Conservation (phyloP, 768 basidiomycete species). For the Holtermanniella nyarrowii region DNA sequence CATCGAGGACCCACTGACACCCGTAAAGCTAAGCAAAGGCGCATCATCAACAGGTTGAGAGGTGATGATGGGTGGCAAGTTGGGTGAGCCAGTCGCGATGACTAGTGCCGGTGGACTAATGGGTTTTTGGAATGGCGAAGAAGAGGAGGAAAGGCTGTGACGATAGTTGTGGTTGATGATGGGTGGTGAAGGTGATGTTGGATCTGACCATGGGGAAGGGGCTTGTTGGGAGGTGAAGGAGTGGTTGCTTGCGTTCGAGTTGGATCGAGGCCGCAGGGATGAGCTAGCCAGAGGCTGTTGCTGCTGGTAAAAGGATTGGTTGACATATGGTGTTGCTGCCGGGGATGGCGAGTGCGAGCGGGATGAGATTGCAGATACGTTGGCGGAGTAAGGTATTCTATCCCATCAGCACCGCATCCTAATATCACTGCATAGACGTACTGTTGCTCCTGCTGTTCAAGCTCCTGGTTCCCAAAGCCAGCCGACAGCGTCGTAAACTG, state of each 20-base stretch:
- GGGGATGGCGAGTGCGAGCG: not conserved
- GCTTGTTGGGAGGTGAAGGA: not conserved
- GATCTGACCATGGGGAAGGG: not conserved
- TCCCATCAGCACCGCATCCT: too few species aligned
- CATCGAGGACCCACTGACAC: too few species aligned
- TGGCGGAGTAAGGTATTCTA: too few species aligned
- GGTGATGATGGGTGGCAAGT: slow-evolving; percentile 27
- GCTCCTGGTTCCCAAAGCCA: not conserved
- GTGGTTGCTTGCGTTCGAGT: not conserved
- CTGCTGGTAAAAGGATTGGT: not conserved
- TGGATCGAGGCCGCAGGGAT: not conserved
- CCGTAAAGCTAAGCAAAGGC: too few species aligned
- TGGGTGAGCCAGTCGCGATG: slow-evolving; percentile 25
- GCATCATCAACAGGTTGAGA: too few species aligned
- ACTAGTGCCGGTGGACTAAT: slow-evolving; percentile 30
- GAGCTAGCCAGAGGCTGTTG: not conserved
- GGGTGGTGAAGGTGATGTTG: not conserved
- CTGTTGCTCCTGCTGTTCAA: not conserved
- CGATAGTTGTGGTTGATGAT: not conserved
- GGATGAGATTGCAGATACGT: too few species aligned
- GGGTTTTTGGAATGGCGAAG: slow-evolving; percentile 26
- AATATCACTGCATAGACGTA: not conserved
- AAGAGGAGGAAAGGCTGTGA: slow-evolving; percentile 3
- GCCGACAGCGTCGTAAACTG: not conserved
- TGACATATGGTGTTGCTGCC: not conserved